Percentiles rank a stretch among this genome's conserved stretches.
These are phyloP conservation scores for Tetrahymena thermophila DNA, from an alignment of 73 alveolate species.

Conservation along the genomic window DNA sequence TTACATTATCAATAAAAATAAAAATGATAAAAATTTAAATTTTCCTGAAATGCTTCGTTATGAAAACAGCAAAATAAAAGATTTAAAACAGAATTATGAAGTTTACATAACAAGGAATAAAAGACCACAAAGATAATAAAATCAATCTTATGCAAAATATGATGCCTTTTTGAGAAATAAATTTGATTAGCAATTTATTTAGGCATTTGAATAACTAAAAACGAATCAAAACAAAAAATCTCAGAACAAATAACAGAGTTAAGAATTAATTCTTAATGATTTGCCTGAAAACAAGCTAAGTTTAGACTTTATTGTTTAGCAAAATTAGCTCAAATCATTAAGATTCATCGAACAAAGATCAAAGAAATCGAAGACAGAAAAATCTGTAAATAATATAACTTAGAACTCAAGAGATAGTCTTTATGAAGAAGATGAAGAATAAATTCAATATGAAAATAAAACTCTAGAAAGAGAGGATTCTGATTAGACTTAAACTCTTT, in stretches of 20 bases:
- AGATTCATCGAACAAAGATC: background rate
- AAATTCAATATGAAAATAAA: background rate
- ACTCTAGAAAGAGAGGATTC: background rate
- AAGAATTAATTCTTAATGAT: background rate
- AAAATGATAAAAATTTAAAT: background rate
- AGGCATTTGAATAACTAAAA: background rate
- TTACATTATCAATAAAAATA: background rate
- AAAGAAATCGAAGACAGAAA: background rate
- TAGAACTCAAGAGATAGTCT: background rate
- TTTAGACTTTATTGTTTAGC: background rate
- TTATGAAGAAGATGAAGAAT: background rate
- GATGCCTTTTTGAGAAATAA: background rate
- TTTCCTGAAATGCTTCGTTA: background rate
- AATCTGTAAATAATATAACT: background rate
- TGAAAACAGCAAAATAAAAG: background rate
- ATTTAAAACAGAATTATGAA: background rate
- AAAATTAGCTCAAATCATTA: background rate
- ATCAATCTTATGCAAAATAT: background rate
- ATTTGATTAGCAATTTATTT: background rate
- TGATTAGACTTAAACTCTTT: background rate
- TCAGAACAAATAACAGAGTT: background rate
- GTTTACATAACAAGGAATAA: background rate
- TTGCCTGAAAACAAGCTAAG: background rate
- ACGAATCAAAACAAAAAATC: background rate
- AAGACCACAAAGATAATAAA: background rate